Base-by-base conservation (phyloP, 441 rosid species). In the Populus trichocarpa region DNA sequence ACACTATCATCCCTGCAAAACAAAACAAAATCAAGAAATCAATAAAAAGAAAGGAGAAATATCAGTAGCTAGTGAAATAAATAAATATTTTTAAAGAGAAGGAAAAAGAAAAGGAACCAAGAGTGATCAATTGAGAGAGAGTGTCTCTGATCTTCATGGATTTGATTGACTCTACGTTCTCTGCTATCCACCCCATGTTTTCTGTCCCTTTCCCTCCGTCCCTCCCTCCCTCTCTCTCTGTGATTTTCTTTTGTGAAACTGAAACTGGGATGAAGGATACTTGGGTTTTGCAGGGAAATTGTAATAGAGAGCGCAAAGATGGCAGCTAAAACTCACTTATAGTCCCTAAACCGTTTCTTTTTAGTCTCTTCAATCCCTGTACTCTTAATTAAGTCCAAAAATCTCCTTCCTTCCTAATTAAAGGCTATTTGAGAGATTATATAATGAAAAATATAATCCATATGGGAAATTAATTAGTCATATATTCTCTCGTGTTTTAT, bases 1-100 rank as follows among this genome's bases (percentile, higher is more conserved):
- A 81, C 38, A 90, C 89, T 67, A 93, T 87, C 94, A 92, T 78
- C 73, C 94, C 98, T 91, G 81, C 28, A 30, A 79, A 22, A 61
- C 61, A 35, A 35, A 53, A 53, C n/a, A 5, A 1, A 50, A 50
- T 42, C 50, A 50, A 50, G 0, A 53, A 18, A 18, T 53, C 3
- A 53, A 53, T 53, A 18, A 53, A 53, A 53, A 16, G 61, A 18
- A 53, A 16, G 61, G 61, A 53, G 61, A 53, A 53, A 53, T 35
- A 35, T 7, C 38, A 35, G 38, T 35, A 35, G 38, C 6, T 35
- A 35, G 8, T 35, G 8, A 35, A 35, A 35, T 35, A 2, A 30
- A n/a, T 18, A 53, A 42, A 53, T 18, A 16, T 18, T 53, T 53
- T 53, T 6, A 16, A 16, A 0, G 38, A 35, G 38, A 1, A 35